phyloP scores from a whole-genome alignment of 176 grass and related monocot genomes.

The Eleusine coracana region DNA sequence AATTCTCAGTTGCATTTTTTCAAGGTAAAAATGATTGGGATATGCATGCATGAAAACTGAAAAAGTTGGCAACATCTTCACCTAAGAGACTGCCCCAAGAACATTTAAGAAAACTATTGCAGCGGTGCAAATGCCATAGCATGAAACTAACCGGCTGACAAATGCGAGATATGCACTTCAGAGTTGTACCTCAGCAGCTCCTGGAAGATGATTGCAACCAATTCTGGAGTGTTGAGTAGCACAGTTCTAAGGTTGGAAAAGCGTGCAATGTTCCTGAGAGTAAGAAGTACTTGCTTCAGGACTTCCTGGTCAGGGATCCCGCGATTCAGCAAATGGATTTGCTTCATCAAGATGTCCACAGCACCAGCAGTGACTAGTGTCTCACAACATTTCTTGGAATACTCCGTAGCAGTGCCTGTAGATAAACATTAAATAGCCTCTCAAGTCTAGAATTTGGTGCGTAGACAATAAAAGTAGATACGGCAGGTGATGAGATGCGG shows the following conservation, averaged over 20 bases:
- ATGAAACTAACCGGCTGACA: conserved; percentile 17
- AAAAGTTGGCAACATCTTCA: not conserved
- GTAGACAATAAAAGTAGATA: not conserved
- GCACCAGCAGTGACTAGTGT: conserved; percentile 51
- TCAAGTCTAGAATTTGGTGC: not conserved
- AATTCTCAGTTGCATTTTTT: not conserved
- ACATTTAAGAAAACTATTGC: not conserved
- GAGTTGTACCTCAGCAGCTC: conserved; percentile 58
- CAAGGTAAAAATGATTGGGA: not conserved
- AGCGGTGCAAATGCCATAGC: not conserved
- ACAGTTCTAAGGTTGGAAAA: conserved; percentile 38
- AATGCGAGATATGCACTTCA: not conserved
- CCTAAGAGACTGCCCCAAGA: not conserved
- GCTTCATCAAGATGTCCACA: conserved; percentile 59
- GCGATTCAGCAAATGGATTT: conserved; percentile 53
- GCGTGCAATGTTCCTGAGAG: conserved; percentile 55
- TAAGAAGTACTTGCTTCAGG: conserved; percentile 60
- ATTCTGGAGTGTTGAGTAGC: conserved; percentile 35
- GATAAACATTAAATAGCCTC: conserved; percentile 2
- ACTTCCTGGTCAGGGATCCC: conserved; percentile 74
- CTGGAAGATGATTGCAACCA: conserved; percentile 55
- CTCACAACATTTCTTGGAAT: conserved; percentile 63
- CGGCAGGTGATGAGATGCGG: too few relatives aligned
- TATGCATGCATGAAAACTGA: conserved; percentile 2
- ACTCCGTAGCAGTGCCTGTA: conserved; percentile 58